Conservation (phyloP, 2,329 filamentous ascomycete species). For the Colletotrichum orchidophilum region DNA sequence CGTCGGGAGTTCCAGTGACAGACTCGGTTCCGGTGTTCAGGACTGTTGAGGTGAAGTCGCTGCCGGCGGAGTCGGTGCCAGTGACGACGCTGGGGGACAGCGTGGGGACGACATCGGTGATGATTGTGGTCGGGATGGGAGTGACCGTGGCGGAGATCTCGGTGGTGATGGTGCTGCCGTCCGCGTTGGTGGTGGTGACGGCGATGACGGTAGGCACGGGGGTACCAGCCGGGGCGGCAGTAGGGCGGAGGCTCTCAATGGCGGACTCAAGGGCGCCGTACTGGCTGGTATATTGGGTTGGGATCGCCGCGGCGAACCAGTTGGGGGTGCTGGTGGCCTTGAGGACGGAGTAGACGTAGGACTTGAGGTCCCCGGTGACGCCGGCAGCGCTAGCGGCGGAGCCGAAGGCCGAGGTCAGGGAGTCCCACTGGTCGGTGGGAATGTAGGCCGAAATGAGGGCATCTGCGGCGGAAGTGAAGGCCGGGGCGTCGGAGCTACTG, state of each 20-base stretch:
- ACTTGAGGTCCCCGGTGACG: slow-evolving; percentile 39
- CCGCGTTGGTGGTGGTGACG: slow-evolving; percentile 38
- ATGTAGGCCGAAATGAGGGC: slow-evolving; percentile 42
- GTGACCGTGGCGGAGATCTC: slow-evolving; percentile 36
- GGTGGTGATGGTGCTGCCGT: slow-evolving; percentile 38
- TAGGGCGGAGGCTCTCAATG: slow-evolving; percentile 34
- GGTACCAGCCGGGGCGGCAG: slow-evolving; percentile 11
- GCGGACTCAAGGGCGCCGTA: slow-evolving; percentile 34
- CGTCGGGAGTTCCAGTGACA: slow-evolving; percentile 5
- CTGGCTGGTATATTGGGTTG: slow-evolving; percentile 35
- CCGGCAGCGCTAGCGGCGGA: slow-evolving; percentile 39
- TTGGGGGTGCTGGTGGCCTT: slow-evolving; percentile 37
- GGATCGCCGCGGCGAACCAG: slow-evolving; percentile 42
- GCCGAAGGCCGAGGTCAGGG: slow-evolving; percentile 38
- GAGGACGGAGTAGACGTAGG: slow-evolving; percentile 40
- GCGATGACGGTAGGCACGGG: slow-evolving; percentile 35
- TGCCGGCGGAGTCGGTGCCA: slow-evolving; percentile 27
- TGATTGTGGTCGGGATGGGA: slow-evolving; percentile 14
- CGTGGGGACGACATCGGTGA: slow-evolving; percentile 12
- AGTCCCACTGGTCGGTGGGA: slow-evolving; percentile 38
- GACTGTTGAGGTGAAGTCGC: slow-evolving; percentile 22
- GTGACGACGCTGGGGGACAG: slow-evolving; percentile 19
- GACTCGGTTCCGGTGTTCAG: background rate
- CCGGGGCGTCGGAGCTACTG: slow-evolving; percentile 21
- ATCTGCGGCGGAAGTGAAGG: slow-evolving; percentile 41